phyloP scores from a whole-genome alignment of 2,329 filamentous ascomycete species.

The Paradendryphiella salina region DNA sequence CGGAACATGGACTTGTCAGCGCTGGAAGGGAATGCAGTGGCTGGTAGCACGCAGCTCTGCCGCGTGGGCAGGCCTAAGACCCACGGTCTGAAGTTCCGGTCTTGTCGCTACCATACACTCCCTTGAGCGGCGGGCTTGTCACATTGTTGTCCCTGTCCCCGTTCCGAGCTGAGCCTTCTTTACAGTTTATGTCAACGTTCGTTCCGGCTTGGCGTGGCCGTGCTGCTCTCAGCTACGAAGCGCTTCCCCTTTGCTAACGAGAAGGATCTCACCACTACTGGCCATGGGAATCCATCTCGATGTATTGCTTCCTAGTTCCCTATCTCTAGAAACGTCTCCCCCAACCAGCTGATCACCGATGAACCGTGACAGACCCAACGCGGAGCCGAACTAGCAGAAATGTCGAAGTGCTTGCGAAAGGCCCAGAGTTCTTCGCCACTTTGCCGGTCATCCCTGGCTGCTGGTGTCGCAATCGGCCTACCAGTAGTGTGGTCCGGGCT shows the following conservation, averaged over 20 bases:
- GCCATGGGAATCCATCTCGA: neutral
- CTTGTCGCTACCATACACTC: neutral
- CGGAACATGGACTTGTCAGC: neutral
- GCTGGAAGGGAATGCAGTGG: neutral
- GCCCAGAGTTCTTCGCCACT: slow-evolving; percentile 1
- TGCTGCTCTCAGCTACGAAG: neutral
- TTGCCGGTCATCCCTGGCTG: neutral
- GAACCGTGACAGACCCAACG: neutral
- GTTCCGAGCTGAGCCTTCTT: neutral
- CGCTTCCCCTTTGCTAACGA: no score
- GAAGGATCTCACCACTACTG: no score
- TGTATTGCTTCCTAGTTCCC: neutral
- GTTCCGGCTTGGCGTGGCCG: slow-evolving; percentile 2
- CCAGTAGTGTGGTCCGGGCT: slow-evolving; percentile 7
- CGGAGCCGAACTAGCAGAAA: slow-evolving; percentile 1
- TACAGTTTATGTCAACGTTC: neutral
- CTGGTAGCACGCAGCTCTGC: neutral
- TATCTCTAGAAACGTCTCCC: neutral
- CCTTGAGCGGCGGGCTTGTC: neutral
- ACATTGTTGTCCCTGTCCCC: neutral
- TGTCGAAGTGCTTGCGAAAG: slow-evolving; percentile 2
- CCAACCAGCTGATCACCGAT: neutral
- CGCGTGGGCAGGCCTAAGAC: neutral
- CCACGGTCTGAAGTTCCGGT: neutral
- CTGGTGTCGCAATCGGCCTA: slow-evolving; percentile 1